A percentile compares a stretch with the other conserved stretches of the same genome.
Evolutionary conservation across 768 basidiomycete genomes (phyloP).

Genomic region (Lactarius akahatsu): DNA sequence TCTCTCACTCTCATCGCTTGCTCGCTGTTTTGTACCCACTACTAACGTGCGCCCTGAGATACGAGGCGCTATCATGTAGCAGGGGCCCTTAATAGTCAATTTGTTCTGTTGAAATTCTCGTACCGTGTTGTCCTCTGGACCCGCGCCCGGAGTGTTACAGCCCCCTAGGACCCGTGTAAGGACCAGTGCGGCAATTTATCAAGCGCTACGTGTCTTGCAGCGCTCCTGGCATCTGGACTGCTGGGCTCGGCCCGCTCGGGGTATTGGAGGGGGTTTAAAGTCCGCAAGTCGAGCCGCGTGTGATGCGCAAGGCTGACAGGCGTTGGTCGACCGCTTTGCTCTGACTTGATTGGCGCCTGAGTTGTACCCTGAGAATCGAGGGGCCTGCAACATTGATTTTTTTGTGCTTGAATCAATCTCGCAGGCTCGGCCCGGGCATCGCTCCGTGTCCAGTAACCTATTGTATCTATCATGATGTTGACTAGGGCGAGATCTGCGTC

Average conservation of each 20-base stretch:
- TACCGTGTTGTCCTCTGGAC: background rate
- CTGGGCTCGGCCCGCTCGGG: background rate
- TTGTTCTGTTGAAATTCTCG: background rate
- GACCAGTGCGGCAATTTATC: background rate
- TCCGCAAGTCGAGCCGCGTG: background rate
- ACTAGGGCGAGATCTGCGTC: background rate
- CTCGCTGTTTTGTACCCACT: background rate
- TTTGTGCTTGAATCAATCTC: no score
- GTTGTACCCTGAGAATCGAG: no score
- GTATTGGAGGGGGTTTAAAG: background rate
- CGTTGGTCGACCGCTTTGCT: background rate
- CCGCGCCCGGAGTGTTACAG: no score
- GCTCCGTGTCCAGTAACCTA: background rate
- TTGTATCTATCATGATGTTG: background rate
- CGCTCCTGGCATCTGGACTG: background rate
- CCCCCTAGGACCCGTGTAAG: background rate
- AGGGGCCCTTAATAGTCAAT: background rate
- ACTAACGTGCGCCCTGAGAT: background rate
- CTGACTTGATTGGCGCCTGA: no score
- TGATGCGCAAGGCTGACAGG: background rate
- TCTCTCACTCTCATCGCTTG: no score
- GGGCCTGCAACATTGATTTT: no score
- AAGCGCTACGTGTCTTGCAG: background rate
- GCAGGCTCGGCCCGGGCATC: no score
- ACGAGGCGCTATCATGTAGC: background rate